These are phyloP conservation scores for Colletotrichum sp. DNA, from an alignment of 2,329 filamentous ascomycete genomes.

Conservation along the genomic window DNA sequence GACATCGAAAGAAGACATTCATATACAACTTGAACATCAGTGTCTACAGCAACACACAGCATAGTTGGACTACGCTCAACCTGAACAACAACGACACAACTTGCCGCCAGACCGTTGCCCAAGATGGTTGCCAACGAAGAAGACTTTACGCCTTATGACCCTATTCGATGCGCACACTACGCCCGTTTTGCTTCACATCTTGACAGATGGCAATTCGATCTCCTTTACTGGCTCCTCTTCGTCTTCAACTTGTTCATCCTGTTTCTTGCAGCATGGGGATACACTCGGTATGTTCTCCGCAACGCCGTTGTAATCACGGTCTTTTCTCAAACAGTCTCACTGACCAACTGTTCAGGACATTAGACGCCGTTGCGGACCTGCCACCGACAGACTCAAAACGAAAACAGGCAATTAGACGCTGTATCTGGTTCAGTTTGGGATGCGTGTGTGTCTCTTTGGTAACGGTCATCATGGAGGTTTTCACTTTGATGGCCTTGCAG, in stretches of 20 bases:
- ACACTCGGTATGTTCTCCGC: conserved; percentile 37
- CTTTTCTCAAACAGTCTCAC: not conserved
- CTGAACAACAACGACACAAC: not conserved
- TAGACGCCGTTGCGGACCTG: conserved; percentile 40
- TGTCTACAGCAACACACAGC: not conserved
- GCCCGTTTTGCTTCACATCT: conserved; percentile 50
- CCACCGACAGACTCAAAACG: conserved; percentile 36
- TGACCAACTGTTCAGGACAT: conserved; percentile 27
- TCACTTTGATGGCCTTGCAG: conserved; percentile 56
- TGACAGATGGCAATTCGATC: conserved; percentile 45
- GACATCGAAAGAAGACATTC: not conserved
- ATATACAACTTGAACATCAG: not conserved
- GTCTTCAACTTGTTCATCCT: conserved; percentile 47
- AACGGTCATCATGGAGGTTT: conserved; percentile 60
- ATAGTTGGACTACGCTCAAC: not conserved
- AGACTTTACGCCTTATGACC: conserved; percentile 10
- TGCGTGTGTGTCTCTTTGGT: conserved; percentile 50
- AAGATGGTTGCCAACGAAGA: conserved; percentile 11
- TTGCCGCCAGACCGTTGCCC: not conserved
- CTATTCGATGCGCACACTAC: conserved; percentile 39
- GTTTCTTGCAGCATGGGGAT: conserved; percentile 47
- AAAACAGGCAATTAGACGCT: conserved; percentile 39
- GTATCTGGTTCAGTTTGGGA: conserved; percentile 46
- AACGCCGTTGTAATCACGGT: not conserved
- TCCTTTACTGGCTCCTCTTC: conserved; percentile 53